Evolutionary conservation across 306 rosid species (phyloP).

Genomic region (Pyrus bretschneideri): DNA sequence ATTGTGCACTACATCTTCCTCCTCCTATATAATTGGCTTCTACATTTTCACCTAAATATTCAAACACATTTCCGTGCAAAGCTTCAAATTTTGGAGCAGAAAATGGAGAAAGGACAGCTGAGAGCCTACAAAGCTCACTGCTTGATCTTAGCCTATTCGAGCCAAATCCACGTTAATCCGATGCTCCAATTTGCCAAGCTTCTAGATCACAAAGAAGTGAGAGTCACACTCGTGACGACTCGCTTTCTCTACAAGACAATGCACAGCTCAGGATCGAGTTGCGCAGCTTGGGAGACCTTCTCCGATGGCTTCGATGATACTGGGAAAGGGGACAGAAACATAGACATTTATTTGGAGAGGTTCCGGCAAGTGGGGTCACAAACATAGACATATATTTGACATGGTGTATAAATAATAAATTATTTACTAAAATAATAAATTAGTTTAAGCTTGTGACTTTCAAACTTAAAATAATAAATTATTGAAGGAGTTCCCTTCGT

Average conservation of each 20-base stretch:
- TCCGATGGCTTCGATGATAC: background rate
- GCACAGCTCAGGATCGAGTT: background rate
- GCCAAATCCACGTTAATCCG: constrained; percentile 41
- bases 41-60: too few relatives aligned
- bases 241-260: background rate
- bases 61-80: background rate
- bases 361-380: too few relatives aligned
- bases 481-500: too few relatives aligned
- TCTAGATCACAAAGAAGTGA: constrained; percentile 26
- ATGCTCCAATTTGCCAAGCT: constrained; percentile 40
- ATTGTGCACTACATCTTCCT: constrained; percentile 6
- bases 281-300: background rate
- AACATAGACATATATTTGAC: too few relatives aligned
- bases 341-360: constrained; percentile 20
- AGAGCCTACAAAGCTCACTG: constrained; percentile 23
- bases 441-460: too few relatives aligned
- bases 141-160: constrained; percentile 31
- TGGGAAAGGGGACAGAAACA: background rate
- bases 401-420: too few relatives aligned
- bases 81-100: background rate
- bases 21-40: background rate
- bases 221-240: constrained; percentile 28
- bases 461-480: too few relatives aligned
- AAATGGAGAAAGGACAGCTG: constrained; percentile 11
- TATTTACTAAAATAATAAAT: too few relatives aligned